Evolutionary conservation across 1,284 basidiomycete genomes (phyloP).

Genomic region (Puccinia novopanici): DNA sequence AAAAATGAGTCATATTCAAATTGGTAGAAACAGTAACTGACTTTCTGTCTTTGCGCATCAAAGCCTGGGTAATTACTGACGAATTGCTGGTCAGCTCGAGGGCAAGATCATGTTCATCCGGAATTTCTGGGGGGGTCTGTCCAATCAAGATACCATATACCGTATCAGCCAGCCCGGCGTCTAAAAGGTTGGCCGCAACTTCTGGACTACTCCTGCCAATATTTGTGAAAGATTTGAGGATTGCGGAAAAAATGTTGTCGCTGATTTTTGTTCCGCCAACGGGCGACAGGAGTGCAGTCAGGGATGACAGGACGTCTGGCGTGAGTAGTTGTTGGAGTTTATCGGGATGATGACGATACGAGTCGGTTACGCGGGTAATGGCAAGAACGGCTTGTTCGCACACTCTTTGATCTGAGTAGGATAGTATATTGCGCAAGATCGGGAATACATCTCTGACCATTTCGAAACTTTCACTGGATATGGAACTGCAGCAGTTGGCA

Average conservation of each 20-base stretch:
- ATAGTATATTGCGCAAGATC: conserved; percentile 83
- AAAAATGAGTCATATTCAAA: neutral
- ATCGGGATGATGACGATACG: conserved; percentile 76
- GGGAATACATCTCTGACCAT: conserved; percentile 88
- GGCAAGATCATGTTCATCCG: conserved; percentile 66
- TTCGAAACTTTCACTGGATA: conserved; percentile 78
- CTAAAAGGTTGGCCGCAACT: conserved; percentile 78
- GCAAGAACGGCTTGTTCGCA: conserved; percentile 91
- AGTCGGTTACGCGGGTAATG: conserved; percentile 86
- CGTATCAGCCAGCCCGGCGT: conserved; percentile 85
- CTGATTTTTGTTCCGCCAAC: conserved; percentile 71
- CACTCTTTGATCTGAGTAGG: conserved; percentile 85
- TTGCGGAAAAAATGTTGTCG: conserved; percentile 83
- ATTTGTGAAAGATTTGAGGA: conserved; percentile 81
- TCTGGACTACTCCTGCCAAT: conserved; percentile 78
- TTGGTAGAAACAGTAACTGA: neutral
- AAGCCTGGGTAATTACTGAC: conserved; percentile 45
- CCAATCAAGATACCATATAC: conserved; percentile 91
- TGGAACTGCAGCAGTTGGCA: conserved; percentile 88
- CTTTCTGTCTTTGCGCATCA: conserved; percentile 49
- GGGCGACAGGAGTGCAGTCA: conserved; percentile 80
- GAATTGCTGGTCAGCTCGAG: conserved; percentile 46
- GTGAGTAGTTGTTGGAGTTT: conserved; percentile 83
- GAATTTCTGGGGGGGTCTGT: conserved; percentile 71
- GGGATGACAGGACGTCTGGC: conserved; percentile 74